phyloP scores from a whole-genome alignment of 148 eudicot genomes.

The Nepenthes gracilis region DNA sequence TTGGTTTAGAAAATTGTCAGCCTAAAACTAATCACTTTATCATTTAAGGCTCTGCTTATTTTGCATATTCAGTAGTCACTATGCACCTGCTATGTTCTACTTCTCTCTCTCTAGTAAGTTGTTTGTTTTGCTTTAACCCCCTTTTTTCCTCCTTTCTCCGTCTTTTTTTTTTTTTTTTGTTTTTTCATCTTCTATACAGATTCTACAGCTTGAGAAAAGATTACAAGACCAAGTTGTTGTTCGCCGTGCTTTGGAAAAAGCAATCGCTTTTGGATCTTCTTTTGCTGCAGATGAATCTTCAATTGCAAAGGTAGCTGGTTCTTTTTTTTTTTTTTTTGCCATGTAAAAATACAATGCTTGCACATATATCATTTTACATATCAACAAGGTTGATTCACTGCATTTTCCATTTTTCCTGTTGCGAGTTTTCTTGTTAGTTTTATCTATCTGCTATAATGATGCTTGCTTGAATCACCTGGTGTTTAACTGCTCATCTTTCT shows the following conservation, averaged over 20 bases:
- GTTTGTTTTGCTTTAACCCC: too few species aligned
- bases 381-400: too few species aligned
- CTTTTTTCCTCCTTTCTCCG: neutral
- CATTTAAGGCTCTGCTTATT: too few species aligned
- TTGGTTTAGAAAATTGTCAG: neutral
- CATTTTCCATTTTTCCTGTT: too few species aligned
- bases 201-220: constrained; percentile 74
- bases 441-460: too few species aligned
- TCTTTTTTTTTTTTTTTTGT: neutral
- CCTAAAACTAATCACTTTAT: neutral
- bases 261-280: constrained; percentile 58
- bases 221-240: constrained; percentile 67
- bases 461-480: too few species aligned
- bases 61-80: too few species aligned
- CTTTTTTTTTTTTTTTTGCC: neutral
- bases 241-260: constrained; percentile 68
- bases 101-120: neutral
- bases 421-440: too few species aligned
- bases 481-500: too few species aligned
- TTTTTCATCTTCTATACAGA: constrained; percentile 20
- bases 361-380: too few species aligned
- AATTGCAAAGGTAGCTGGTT: constrained; percentile 56
- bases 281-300: constrained; percentile 27
- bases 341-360: neutral
- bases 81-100: too few species aligned